Base-by-base conservation (phyloP, 2,329 filamentous ascomycete genomes). In the Lasiodiplodia theobromae region DNA sequence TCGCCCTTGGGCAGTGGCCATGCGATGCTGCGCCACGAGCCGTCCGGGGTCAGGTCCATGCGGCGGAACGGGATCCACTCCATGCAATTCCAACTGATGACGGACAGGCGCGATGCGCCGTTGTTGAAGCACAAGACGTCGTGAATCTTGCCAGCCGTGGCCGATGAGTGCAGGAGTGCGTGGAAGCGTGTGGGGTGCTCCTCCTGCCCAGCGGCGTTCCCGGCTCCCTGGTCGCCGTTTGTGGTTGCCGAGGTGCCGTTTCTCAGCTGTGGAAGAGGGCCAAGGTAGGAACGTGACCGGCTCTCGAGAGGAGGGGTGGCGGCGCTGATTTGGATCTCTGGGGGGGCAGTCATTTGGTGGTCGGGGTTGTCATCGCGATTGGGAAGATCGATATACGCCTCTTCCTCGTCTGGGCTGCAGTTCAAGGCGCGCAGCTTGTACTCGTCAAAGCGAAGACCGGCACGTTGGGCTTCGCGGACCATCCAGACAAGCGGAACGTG, bases 1-100 rank as follows among this genome's bases (percentile, higher is more conserved):
- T 95, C 92, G 11, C 92, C 93, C 37, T 89, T 87, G 0, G 92
- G 92, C 2, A 95, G 81, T 0, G 92, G 92, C 91, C 92, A 95
- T 10, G 89, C 85, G 72, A 96, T 95, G 0, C 91, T 90, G 77
- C 88, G 90, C 92, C 93, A 96, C 0, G 87, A 88, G 0, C 91
- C 91, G 70, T 94, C 90, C 0, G 82, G 69, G 70, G 89, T 88
- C 8, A 95, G 81, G 72, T 95, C 92, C 91, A 96, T 94, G 28
- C 92, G 85, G 1, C 91, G 86, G 80, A 95, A 94, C 0, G 92
- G 92, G 28, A 95, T 82, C 76, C 91, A 94, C 74, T 95, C 92
- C 92, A 95, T 92, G 25, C 92, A 70, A 56, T 89, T 91, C 92
- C 92, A 95, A 2, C 85, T 86, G 0, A 90, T 72, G 0, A 93